These are phyloP conservation scores for Roridomyces roridus DNA, from an alignment of 768 basidiomycete species.

Conservation along the genomic window DNA sequence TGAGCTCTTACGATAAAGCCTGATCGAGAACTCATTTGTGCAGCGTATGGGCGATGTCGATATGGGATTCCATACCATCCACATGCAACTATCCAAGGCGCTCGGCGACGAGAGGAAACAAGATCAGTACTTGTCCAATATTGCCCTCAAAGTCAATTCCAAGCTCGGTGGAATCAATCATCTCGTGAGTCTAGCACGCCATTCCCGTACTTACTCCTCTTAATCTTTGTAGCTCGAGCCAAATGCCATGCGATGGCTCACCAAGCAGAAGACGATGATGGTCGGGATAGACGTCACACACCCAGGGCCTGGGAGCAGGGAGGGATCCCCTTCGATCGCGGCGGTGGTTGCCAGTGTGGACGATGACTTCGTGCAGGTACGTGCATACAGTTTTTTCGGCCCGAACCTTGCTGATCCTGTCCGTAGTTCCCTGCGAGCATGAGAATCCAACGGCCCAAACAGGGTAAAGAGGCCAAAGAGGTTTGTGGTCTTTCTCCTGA, in stretches of 20 bases:
- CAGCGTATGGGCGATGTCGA: conserved; percentile 73
- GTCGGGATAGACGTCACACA: conserved; percentile 89
- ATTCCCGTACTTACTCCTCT: conserved; percentile 7
- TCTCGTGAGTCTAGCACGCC: conserved; percentile 35
- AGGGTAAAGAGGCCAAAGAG: conserved; percentile 33
- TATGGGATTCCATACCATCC: conserved; percentile 78
- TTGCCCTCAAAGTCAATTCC: conserved; percentile 78
- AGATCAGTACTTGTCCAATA: conserved; percentile 78
- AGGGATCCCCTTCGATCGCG: conserved; percentile 82
- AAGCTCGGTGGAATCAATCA: conserved; percentile 88
- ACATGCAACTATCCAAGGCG: conserved; percentile 71
- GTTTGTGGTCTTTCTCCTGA: conserved; percentile 23
- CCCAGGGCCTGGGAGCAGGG: conserved; percentile 67
- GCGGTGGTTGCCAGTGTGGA: conserved; percentile 84
- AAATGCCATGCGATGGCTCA: conserved; percentile 67
- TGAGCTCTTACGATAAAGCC: conserved; percentile 16
- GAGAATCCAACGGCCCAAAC: conserved; percentile 57
- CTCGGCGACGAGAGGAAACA: conserved; percentile 59
- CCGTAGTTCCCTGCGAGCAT: conserved; percentile 75
- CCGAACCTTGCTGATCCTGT: not conserved
- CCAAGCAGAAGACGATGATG: conserved; percentile 74
- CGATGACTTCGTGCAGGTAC: conserved; percentile 57
- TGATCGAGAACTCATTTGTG: not conserved
- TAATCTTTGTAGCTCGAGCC: conserved; percentile 51
- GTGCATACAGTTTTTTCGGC: no score